phyloP scores from a whole-genome alignment of 2,329 filamentous ascomycete species.

The Pyrenochaeta sp. region DNA sequence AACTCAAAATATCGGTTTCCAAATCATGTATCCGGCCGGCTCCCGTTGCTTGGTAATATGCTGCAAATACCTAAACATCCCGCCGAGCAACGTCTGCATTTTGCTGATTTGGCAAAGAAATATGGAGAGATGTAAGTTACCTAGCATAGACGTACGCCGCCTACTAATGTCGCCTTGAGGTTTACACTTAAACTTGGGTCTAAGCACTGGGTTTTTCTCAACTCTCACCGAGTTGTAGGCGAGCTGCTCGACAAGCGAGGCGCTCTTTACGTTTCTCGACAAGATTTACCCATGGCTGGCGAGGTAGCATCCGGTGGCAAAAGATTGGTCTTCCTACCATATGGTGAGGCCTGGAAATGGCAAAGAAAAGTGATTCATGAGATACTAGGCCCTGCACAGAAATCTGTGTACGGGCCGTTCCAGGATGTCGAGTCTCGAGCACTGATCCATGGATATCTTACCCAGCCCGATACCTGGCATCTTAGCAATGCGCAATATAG shows the following conservation, averaged over 20 bases:
- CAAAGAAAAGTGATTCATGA: constrained; percentile 36
- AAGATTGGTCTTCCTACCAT: constrained; percentile 35
- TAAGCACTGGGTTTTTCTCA: constrained; percentile 17
- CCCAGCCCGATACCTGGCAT: constrained; percentile 28
- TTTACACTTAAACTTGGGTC: constrained; percentile 6
- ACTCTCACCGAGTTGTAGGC: constrained; percentile 6
- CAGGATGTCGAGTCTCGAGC: constrained; percentile 37
- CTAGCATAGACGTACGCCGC: not conserved
- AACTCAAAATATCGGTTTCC: constrained; percentile 2
- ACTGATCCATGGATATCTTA: constrained; percentile 31
- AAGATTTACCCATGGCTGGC: constrained; percentile 20
- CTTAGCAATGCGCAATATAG: constrained; percentile 28
- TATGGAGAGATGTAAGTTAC: constrained; percentile 9
- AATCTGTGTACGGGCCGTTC: constrained; percentile 28
- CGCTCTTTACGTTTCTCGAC: constrained; percentile 13
- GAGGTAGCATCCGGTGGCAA: constrained; percentile 28
- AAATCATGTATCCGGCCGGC: not conserved
- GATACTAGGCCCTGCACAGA: constrained; percentile 27
- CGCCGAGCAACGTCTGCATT: not conserved
- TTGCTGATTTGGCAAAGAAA: constrained; percentile 1
- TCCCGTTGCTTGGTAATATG: constrained; percentile 6
- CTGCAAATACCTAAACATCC: constrained; percentile 1
- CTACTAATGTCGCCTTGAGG: not conserved
- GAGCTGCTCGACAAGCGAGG: constrained; percentile 9
- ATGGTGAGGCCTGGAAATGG: constrained; percentile 28